Evolutionary conservation across 306 rosid species (phyloP), one percentile per base, ranked within the genome.

Genomic region (Cucurbita maxima): DNA sequence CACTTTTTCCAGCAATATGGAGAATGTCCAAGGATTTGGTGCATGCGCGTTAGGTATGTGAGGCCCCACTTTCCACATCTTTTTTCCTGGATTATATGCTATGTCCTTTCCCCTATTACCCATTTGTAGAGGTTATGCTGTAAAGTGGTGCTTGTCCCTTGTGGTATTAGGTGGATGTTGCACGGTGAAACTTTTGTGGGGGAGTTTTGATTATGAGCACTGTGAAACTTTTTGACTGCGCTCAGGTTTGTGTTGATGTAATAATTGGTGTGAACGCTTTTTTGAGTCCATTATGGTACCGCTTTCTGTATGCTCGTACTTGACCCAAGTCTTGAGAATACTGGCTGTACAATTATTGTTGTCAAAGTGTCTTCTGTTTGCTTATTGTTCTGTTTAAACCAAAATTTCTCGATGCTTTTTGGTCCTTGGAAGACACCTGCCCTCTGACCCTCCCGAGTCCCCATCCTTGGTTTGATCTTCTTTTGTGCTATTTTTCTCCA

Each of bases 1-100:
- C 85, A 81, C 73, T 84, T 60, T 85, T 79, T 77, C 79, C 67
- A 76, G 12, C 75, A 76, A 78, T 82, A 84, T 80, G 82, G 85
- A 82, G 77, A 83, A 66, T 83, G 74, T 75, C 79, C 76, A 83
- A 80, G 83, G 86, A 83, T 76, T 73, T 74, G 77, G 86, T 76
- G 96, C 97, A 91, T 87, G 97, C 96, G 96, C 85, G 89, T 87
- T 80, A 61, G 89, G 87, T 88, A 76, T 74, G 69, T 53, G 30
- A 76, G 97, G 96, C 58, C 90, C 97, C 87, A 85, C 90, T 58
- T 55, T 83, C 83, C 81, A 79, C 81, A 85, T 20, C 71, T 77
- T 78, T 80, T 72, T 73, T 75, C 71, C 75, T 82, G 79, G 81
- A 79, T 81, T 80, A 81, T 72, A 78, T 82, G 80, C 84, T 77